Percentiles rank a stretch among this genome's conserved stretches.
Conservation (phyloP, 441 rosid species). For the Croton setiger region DNA sequence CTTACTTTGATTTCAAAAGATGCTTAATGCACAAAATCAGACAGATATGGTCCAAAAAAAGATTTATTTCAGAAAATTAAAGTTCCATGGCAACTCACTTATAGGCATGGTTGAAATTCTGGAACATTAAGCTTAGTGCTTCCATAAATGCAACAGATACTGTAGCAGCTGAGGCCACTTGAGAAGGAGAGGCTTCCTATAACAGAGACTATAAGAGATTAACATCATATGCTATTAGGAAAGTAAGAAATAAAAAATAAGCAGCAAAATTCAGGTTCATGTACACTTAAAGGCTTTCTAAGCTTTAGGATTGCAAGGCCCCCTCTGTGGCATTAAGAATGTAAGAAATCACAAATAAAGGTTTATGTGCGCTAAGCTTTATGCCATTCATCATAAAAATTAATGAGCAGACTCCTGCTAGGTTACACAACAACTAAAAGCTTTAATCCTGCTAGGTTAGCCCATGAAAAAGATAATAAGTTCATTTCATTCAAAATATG, state of each 20-base stretch:
- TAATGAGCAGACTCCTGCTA: background rate
- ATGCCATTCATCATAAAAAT: background rate
- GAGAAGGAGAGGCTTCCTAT: slow-evolving; percentile 91
- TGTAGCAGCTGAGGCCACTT: slow-evolving; percentile 94
- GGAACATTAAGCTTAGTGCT: slow-evolving; percentile 77
- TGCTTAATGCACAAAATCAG: background rate
- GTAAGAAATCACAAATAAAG: too few species aligned
- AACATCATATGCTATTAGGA: background rate
- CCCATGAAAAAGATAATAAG: background rate
- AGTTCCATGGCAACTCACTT: slow-evolving; percentile 47
- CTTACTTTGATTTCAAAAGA: background rate
- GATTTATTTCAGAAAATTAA: slow-evolving; percentile 13
- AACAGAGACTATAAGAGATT: slow-evolving; percentile 15
- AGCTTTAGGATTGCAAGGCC: too few species aligned
- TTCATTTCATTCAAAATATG: background rate
- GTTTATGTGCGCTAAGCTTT: too few species aligned
- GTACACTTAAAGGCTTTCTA: too few species aligned
- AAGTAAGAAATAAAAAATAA: too few species aligned
- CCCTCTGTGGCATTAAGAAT: too few species aligned
- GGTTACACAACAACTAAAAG: too few species aligned
- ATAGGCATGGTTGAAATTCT: slow-evolving; percentile 79
- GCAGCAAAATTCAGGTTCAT: too few species aligned
- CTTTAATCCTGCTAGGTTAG: background rate
- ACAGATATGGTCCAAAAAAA: background rate
- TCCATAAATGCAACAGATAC: slow-evolving; percentile 97